Percentiles rank a stretch among this genome's conserved stretches.
Evolutionary conservation across 768 basidiomycete genomes (phyloP).

Genomic region (Mycena pura): DNA sequence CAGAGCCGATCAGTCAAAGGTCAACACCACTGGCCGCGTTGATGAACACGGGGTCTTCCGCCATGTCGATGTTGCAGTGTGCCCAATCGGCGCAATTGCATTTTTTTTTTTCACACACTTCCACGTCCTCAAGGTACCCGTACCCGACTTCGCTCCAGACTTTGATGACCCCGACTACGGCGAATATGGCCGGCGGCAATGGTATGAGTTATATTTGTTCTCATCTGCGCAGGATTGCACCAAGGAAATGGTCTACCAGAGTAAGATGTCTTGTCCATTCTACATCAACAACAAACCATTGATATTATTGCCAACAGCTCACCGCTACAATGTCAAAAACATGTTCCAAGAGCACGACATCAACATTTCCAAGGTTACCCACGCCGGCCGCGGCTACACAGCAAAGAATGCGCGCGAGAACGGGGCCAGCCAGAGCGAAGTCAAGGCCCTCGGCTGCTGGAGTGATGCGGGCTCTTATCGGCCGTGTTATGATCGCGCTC

Average conservation of each 20-base stretch:
- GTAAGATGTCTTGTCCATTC: neutral
- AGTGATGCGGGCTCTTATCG: conserved; percentile 32
- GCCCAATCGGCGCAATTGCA: conserved; percentile 36
- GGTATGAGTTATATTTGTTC: conserved; percentile 38
- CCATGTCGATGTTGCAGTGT: conserved; percentile 38
- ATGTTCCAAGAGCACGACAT: conserved; percentile 35
- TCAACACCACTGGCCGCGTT: conserved; percentile 37
- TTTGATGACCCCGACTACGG: conserved; percentile 31
- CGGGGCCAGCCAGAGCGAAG: conserved; percentile 33
- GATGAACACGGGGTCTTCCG: conserved; percentile 40
- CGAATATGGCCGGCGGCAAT: conserved; percentile 35
- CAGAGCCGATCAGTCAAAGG: conserved; percentile 38
- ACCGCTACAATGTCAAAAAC: conserved; percentile 31
- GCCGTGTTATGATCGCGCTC: conserved; percentile 36
- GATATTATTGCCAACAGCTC: conserved; percentile 24
- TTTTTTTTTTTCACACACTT: conserved; percentile 38
- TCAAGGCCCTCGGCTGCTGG: conserved; percentile 43
- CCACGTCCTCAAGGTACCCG: conserved; percentile 31
- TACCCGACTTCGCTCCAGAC: conserved; percentile 35
- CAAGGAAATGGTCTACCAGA: conserved; percentile 6
- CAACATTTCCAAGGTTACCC: conserved; percentile 38
- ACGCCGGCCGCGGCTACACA: conserved; percentile 36
- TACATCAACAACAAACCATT: neutral
- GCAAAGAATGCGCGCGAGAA: conserved; percentile 37
- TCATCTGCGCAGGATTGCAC: conserved; percentile 11